A percentile compares a stretch with the other conserved stretches of the same genome.
phyloP scores from a whole-genome alignment of 129 eudicot species.

The Erigeron canadensis region DNA sequence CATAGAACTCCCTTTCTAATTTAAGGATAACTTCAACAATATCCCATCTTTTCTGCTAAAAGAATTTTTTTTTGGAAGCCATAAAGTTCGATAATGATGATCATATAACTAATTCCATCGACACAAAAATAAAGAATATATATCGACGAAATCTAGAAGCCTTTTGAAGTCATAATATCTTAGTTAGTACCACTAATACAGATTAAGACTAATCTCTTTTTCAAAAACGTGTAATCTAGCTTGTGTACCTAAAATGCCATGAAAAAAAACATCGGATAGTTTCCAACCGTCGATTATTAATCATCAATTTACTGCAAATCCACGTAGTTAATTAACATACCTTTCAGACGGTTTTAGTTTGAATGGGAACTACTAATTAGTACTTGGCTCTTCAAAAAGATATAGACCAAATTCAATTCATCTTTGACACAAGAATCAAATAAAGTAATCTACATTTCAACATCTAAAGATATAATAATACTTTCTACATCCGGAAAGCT shows the following conservation, averaged over 20 bases:
- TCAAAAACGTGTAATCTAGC: constrained; percentile 7
- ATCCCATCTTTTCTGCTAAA: no score
- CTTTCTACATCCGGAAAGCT: constrained; percentile 38
- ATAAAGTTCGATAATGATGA: neutral
- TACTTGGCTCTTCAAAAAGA: constrained; percentile 34
- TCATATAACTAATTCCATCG: constrained; percentile 12
- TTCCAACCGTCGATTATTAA: constrained; percentile 21
- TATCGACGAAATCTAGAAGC: constrained; percentile 26
- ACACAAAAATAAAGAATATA: constrained; percentile 13
- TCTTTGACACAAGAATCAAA: constrained; percentile 27
- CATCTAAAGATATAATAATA: constrained; percentile 17
- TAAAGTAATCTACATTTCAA: constrained; percentile 14
- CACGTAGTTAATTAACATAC: constrained; percentile 26
- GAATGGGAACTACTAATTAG: constrained; percentile 33
- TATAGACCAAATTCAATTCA: constrained; percentile 41
- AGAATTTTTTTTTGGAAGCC: no score
- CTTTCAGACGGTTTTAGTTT: constrained; percentile 27
- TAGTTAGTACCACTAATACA: neutral
- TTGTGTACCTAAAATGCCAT: constrained; percentile 26
- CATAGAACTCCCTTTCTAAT: no score
- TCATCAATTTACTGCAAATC: constrained; percentile 22
- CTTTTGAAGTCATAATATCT: constrained; percentile 21
- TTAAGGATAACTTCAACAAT: no score
- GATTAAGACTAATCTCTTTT: constrained; percentile 3
- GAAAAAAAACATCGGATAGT: constrained; percentile 12